Evolutionary conservation across 2,329 filamentous ascomycete genomes (phyloP), one percentile per base, ranked within the genome.

Genomic region (Fusarium temperatum): DNA sequence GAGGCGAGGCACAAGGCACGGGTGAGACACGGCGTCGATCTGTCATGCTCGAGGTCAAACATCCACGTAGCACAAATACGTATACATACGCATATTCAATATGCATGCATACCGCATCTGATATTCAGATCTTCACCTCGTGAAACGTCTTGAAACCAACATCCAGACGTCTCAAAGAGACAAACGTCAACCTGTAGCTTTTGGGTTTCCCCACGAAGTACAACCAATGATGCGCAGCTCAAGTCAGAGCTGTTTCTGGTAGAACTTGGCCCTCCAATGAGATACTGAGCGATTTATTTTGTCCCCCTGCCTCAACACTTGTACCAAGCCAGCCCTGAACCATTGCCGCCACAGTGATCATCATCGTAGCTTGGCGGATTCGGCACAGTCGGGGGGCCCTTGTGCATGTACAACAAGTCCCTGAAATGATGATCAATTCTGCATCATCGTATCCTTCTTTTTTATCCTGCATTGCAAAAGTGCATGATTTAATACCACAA

Each of bases 301-400:
- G 65, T 74, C 68, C 17, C 5, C 50, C 57, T 2, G 0, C 3
- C 11, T 35, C 18, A 22, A 2, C 38, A 22, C 39, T 57, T 53
- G 72, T 74, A 74, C 67, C 47, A 7, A 14, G 7, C 15, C 22
- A 56, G 47, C 42, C 51, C 45, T 55, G 55, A 55, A 24, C 35
- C 35, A n/a, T 45, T 42, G 41, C 59, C 72, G 68, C 72, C 72
- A 74, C 72, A 68, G 42, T 66, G 72, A 74, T 74, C 72, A 74
- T 48, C 72, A 72, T 53, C 24, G 12, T 53, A 61, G 58, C 57
- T 72, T 63, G 56, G 69, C 61, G 51, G 63, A 68, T 72, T 74
- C 72, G 67, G 63, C 51, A 47, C 58, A 63, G 45, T 62, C 68
- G 62, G 60, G 47, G 47, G 39, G 26, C 9, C 57, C 42, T 66